phyloP scores from a whole-genome alignment of 768 basidiomycete species.

The Termitomyces sp. region DNA sequence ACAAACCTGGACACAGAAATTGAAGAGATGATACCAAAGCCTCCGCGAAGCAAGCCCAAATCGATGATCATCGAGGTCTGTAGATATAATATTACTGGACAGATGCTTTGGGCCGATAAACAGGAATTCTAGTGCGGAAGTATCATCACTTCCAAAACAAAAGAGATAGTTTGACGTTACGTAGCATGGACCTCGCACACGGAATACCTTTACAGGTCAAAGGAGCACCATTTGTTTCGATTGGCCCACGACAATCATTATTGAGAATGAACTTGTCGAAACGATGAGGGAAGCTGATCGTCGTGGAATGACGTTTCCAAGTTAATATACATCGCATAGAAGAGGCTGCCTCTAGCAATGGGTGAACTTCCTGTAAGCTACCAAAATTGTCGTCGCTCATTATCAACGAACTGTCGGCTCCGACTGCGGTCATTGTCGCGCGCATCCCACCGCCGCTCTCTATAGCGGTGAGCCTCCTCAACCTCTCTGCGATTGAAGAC shows the following conservation, averaged over 20 bases:
- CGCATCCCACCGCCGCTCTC: constrained; percentile 29
- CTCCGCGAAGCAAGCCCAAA: not conserved
- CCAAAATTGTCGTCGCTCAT: constrained; percentile 11
- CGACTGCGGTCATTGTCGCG: constrained; percentile 13
- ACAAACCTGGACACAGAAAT: not conserved
- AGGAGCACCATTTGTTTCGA: not conserved
- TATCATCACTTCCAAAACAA: not conserved
- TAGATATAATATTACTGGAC: not conserved
- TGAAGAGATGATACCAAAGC: not conserved
- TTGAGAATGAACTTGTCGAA: too few relatives aligned
- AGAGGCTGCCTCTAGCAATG: not conserved
- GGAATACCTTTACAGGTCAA: not conserved
- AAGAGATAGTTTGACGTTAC: not conserved
- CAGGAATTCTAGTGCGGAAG: not conserved
- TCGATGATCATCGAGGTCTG: not conserved
- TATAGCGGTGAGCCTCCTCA: constrained; percentile 59
- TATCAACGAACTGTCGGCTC: constrained; percentile 11
- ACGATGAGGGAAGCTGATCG: not conserved
- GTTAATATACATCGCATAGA: not conserved
- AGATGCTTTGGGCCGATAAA: not conserved
- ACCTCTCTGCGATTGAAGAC: constrained; percentile 67
- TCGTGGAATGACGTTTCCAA: not conserved
- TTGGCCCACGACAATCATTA: not conserved
- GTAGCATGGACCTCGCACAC: not conserved
- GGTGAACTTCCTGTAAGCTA: not conserved